Conservation (phyloP, 768 basidiomycete species). For the Mycena leptocephala region DNA sequence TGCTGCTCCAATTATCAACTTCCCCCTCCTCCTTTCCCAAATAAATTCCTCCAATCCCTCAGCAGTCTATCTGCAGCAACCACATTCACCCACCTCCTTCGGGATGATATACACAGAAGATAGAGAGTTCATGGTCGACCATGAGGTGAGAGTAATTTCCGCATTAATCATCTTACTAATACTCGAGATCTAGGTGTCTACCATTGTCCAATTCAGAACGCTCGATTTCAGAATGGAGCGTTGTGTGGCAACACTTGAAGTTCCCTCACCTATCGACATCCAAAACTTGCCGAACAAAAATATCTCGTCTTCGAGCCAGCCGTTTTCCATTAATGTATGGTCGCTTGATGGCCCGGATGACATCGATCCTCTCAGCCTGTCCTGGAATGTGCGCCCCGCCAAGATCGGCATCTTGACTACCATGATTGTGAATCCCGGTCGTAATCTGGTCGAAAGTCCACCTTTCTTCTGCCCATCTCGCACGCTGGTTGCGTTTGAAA, state of each 20-base stretch:
- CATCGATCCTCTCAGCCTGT: too few species aligned
- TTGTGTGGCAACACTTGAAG: slow-evolving; percentile 14
- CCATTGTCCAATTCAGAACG: slow-evolving; percentile 30
- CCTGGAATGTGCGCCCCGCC: too few species aligned
- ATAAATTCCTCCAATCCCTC: slow-evolving; percentile 17
- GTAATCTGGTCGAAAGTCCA: not conserved
- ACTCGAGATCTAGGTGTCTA: slow-evolving; percentile 1
- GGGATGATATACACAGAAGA: slow-evolving; percentile 33
- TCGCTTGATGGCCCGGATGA: too few species aligned
- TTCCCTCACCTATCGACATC: too few species aligned
- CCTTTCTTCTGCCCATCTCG: not conserved
- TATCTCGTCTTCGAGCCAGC: too few species aligned
- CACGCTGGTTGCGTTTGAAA: not conserved
- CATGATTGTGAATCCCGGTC: not conserved
- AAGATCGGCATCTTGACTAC: too few species aligned
- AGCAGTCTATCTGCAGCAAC: slow-evolving; percentile 4
- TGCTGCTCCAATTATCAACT: slow-evolving; percentile 16
- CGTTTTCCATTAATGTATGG: too few species aligned
- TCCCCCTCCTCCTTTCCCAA: slow-evolving; percentile 15
- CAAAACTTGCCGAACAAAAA: too few species aligned
- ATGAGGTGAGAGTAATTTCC: not conserved
- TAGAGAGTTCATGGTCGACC: not conserved
- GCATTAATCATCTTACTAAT: not conserved
- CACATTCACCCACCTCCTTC: not conserved
- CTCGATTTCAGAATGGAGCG: slow-evolving; percentile 37